A percentile compares a stretch with the other conserved stretches of the same genome.
Conservation (phyloP, 1,284 basidiomycete genomes). For the Moesziomyces antarcticus region DNA sequence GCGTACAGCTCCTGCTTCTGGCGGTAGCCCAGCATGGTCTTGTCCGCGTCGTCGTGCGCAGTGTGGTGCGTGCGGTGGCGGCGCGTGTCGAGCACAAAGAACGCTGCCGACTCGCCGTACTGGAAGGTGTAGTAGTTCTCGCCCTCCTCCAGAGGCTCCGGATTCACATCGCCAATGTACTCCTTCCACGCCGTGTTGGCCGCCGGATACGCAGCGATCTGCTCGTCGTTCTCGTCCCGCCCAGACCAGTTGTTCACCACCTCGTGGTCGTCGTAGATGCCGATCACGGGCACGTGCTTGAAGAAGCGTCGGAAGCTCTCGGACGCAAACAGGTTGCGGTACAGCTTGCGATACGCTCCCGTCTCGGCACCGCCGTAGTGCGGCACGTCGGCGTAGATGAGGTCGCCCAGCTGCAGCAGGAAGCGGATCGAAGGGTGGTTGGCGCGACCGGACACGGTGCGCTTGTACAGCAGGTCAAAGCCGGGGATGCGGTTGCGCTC, state of each 20-base stretch:
- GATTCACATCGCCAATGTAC: conserved; percentile 78
- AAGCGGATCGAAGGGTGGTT: conserved; percentile 67
- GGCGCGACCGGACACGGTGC: conserved; percentile 32
- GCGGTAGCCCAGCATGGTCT: conserved; percentile 78
- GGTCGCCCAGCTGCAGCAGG: conserved; percentile 70
- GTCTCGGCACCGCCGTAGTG: conserved; percentile 56
- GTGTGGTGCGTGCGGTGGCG: conserved; percentile 73
- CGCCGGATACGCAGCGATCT: conserved; percentile 72
- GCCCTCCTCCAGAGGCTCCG: conserved; percentile 71
- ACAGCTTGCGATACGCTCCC: conserved; percentile 60
- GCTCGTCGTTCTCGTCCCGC: conserved; percentile 72
- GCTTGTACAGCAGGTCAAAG: conserved; percentile 74
- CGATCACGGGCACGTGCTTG: conserved; percentile 61
- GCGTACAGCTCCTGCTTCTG: conserved; percentile 76
- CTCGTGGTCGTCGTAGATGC: conserved; percentile 67
- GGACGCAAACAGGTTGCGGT: conserved; percentile 65
- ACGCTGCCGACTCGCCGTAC: conserved; percentile 70
- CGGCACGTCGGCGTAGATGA: conserved; percentile 82
- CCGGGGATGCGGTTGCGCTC: conserved; percentile 73
- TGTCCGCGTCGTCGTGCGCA: conserved; percentile 69
- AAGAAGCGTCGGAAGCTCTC: conserved; percentile 63
- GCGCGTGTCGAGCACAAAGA: conserved; percentile 83
- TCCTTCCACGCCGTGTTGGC: conserved; percentile 76
- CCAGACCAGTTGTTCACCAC: conserved; percentile 69
- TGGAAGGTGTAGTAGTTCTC: conserved; percentile 73